phyloP scores from a whole-genome alignment of 148 eudicot species.

The Amaranthus palmeri region DNA sequence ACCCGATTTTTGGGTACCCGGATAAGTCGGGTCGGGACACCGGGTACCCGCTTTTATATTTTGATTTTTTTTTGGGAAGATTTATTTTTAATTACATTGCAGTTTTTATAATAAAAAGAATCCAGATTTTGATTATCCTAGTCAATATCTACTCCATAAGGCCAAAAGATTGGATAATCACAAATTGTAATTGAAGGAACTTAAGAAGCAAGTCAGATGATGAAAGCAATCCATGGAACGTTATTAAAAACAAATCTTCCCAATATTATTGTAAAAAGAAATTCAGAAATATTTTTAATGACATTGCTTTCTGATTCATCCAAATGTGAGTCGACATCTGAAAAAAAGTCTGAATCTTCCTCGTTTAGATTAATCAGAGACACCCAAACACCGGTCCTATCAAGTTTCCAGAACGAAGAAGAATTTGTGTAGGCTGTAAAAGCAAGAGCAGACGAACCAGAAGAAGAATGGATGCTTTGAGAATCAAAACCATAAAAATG shows the following conservation, averaged over 20 bases:
- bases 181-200: constrained; percentile 34
- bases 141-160: constrained; percentile 26
- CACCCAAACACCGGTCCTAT: constrained; percentile 34
- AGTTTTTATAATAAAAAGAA: too few relatives aligned
- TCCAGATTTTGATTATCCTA: constrained; percentile 36
- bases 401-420: constrained; percentile 33
- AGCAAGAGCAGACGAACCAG: constrained; percentile 20
- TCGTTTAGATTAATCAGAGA: constrained; percentile 40
- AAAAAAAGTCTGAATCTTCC: constrained; percentile 45
- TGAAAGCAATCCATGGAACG: constrained; percentile 26
- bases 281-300: constrained; percentile 27
- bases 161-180: constrained; percentile 57
- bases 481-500: too few relatives aligned
- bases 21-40: too few relatives aligned
- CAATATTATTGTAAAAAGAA: constrained; percentile 36
- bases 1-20: too few relatives aligned
- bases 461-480: constrained; percentile 9
- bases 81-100: too few relatives aligned
- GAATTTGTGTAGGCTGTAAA: constrained; percentile 25
- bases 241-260: constrained; percentile 26
- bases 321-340: constrained; percentile 28
- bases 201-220: constrained; percentile 35
- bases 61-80: too few relatives aligned
- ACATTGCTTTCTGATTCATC: constrained; percentile 26
- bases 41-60: too few relatives aligned